These are phyloP conservation scores for Priceomyces carsonii DNA, from an alignment of 805 yeast genomes.

Conservation along the genomic window DNA sequence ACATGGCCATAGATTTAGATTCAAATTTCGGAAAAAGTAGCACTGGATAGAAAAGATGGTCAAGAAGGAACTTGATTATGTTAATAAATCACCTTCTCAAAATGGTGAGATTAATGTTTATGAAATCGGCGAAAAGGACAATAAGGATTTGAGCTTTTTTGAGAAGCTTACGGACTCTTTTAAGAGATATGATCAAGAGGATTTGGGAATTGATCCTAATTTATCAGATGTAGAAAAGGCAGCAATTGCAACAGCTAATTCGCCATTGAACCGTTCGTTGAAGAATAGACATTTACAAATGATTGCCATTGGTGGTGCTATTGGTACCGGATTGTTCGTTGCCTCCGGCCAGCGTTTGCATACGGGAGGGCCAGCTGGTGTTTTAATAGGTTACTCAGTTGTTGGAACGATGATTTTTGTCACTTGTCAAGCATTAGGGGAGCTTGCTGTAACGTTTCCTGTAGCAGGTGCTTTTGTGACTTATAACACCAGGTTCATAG, in stretches of 20 bases:
- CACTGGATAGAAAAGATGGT: no score
- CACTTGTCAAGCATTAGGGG: conserved; percentile 66
- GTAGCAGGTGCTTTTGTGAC: conserved; percentile 42
- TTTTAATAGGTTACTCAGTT: conserved; percentile 54
- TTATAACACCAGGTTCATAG: conserved; percentile 38
- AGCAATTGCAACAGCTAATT: conserved; percentile 39
- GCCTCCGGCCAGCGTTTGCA: conserved; percentile 41
- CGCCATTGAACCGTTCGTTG: conserved; percentile 46
- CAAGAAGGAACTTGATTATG: no score
- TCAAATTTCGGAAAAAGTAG: no score
- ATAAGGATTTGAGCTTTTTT: no score
- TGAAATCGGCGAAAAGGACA: no score
- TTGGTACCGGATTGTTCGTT: conserved; percentile 43
- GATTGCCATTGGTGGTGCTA: conserved; percentile 69
- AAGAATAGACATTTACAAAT: conserved; percentile 55
- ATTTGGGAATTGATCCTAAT: conserved; percentile 41
- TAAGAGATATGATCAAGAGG: conserved; percentile 38
- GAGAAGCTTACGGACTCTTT: conserved; percentile 51
- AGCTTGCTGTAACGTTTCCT: conserved; percentile 53
- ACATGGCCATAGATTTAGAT: no score
- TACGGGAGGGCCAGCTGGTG: conserved; percentile 46
- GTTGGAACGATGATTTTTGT: conserved; percentile 60
- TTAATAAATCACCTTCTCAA: no score
- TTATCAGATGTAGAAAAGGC: conserved; percentile 42
- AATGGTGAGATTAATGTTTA: no score